Evolutionary conservation across 805 yeast species (phyloP).

Genomic region (Cyberlindnera xylosilytica): DNA sequence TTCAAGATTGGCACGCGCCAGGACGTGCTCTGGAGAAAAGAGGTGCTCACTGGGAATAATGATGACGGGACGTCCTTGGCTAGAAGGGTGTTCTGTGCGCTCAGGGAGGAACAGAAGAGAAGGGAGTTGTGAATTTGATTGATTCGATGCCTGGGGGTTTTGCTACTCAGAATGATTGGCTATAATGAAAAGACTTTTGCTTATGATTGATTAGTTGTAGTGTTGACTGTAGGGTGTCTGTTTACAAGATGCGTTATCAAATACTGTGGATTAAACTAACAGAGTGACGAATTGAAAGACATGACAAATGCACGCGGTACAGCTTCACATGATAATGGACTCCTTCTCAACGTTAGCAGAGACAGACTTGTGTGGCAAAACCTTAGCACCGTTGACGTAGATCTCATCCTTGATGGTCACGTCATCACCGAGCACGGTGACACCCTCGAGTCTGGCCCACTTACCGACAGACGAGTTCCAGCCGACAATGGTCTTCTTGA

Average conservation of each 20-base stretch:
- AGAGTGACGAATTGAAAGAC: slow-evolving; percentile 6
- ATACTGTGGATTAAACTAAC: slow-evolving; percentile 15
- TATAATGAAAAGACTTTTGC: neutral
- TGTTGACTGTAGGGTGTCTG: no score
- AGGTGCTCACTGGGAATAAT: slow-evolving; percentile 5
- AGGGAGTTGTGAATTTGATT: no score
- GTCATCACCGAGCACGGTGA: slow-evolving; percentile 97
- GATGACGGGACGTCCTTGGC: slow-evolving; percentile 8
- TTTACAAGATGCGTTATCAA: neutral
- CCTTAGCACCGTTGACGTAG: slow-evolving; percentile 99
- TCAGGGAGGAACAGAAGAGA: slow-evolving; percentile 9
- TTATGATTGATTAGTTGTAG: no score
- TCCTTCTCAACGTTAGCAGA: slow-evolving; percentile 96
- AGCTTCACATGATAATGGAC: slow-evolving; percentile 87
- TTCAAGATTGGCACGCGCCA: slow-evolving; percentile 13
- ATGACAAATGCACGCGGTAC: neutral
- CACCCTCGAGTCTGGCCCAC: slow-evolving; percentile 99
- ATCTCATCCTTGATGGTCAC: slow-evolving; percentile 98
- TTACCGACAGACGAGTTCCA: slow-evolving; percentile 98
- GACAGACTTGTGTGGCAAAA: slow-evolving; percentile 96
- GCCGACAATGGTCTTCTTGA: slow-evolving; percentile 96
- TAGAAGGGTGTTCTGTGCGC: slow-evolving; percentile 11
- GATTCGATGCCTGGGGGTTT: no score
- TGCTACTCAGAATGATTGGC: no score
- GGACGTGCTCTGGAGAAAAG: slow-evolving; percentile 15